These are phyloP conservation scores for Trypanosoma theileri DNA, from an alignment of 208 protist species.

Conservation along the genomic window DNA sequence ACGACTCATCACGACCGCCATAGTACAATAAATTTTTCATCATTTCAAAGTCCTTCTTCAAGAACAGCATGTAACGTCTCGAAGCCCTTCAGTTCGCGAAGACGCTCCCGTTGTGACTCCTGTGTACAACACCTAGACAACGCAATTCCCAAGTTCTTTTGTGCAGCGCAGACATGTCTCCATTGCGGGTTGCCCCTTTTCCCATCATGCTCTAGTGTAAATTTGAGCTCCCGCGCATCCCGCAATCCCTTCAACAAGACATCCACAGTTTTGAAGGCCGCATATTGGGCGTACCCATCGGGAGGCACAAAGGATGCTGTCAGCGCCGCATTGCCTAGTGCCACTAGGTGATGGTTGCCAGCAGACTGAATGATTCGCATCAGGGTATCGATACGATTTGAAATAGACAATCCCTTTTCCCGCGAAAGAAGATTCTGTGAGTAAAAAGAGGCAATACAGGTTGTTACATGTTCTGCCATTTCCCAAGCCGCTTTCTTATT, in stretches of 20 bases:
- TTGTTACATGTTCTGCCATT: slow-evolving; percentile 24
- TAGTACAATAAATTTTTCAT: neutral
- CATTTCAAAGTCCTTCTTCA: neutral
- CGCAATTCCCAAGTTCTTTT: slow-evolving; percentile 47
- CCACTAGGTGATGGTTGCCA: slow-evolving; percentile 15
- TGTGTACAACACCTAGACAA: slow-evolving; percentile 31
- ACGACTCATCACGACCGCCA: neutral
- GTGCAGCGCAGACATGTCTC: slow-evolving; percentile 15
- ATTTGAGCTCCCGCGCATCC: slow-evolving; percentile 17
- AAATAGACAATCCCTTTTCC: slow-evolving; percentile 3
- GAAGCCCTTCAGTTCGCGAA: slow-evolving; percentile 47
- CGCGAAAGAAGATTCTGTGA: slow-evolving; percentile 16
- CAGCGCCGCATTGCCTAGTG: slow-evolving; percentile 39
- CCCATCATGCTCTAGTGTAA: slow-evolving; percentile 25
- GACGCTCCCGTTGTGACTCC: slow-evolving; percentile 34
- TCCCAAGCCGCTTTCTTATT: slow-evolving; percentile 14
- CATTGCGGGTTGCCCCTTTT: slow-evolving; percentile 25
- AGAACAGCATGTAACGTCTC: slow-evolving; percentile 47
- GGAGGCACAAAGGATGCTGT: slow-evolving; percentile 25
- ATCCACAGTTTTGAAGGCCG: slow-evolving; percentile 25
- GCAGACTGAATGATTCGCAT: slow-evolving; percentile 19
- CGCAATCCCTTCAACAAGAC: slow-evolving; percentile 32
- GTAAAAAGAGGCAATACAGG: slow-evolving; percentile 24
- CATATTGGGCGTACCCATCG: neutral
- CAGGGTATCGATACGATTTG: slow-evolving; percentile 15